phyloP scores from a whole-genome alignment of 2,329 filamentous ascomycete genomes.

The Aspergillus ochraceus region DNA sequence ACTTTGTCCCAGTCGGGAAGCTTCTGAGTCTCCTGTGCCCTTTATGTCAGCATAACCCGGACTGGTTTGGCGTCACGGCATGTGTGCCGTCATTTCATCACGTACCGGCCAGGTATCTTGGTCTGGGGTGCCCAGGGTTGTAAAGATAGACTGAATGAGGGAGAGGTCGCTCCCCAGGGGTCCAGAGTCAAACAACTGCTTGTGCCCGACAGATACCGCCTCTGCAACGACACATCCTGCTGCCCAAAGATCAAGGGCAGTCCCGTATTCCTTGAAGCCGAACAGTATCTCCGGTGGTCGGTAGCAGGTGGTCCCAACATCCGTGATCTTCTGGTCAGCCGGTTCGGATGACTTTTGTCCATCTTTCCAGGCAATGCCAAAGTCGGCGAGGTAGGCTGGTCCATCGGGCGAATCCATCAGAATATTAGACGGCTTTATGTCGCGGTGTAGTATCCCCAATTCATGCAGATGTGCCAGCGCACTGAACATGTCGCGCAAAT shows the following conservation, averaged over 20 bases:
- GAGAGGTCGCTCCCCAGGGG: slow-evolving; percentile 90
- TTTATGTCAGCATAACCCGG: slow-evolving; percentile 1
- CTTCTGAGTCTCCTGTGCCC: slow-evolving; percentile 35
- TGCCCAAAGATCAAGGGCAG: slow-evolving; percentile 83
- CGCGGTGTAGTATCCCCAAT: slow-evolving; percentile 81
- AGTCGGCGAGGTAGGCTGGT: slow-evolving; percentile 81
- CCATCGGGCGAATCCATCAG: slow-evolving; percentile 67
- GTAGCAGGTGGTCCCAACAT: slow-evolving; percentile 91
- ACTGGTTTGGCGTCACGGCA: background rate
- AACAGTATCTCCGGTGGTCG: slow-evolving; percentile 89
- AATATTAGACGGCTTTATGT: slow-evolving; percentile 91
- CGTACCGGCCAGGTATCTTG: slow-evolving; percentile 76
- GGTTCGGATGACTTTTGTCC: slow-evolving; percentile 60
- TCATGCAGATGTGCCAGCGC: slow-evolving; percentile 72
- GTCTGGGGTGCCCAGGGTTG: slow-evolving; percentile 83
- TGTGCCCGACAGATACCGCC: slow-evolving; percentile 56
- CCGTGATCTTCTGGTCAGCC: slow-evolving; percentile 71
- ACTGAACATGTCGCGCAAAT: slow-evolving; percentile 68
- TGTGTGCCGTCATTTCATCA: slow-evolving; percentile 6
- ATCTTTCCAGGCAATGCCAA: slow-evolving; percentile 86
- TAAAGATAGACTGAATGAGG: slow-evolving; percentile 88
- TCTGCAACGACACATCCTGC: slow-evolving; percentile 83
- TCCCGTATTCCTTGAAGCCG: slow-evolving; percentile 71
- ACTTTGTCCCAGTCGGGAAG: slow-evolving; percentile 88
- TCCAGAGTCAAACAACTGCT: slow-evolving; percentile 78